A percentile compares a stretch with the other conserved stretches of the same genome.
These are phyloP conservation scores for Thermochaetoides thermophila DNA, from an alignment of 495 filamentous ascomycete species.

Conservation along the genomic window DNA sequence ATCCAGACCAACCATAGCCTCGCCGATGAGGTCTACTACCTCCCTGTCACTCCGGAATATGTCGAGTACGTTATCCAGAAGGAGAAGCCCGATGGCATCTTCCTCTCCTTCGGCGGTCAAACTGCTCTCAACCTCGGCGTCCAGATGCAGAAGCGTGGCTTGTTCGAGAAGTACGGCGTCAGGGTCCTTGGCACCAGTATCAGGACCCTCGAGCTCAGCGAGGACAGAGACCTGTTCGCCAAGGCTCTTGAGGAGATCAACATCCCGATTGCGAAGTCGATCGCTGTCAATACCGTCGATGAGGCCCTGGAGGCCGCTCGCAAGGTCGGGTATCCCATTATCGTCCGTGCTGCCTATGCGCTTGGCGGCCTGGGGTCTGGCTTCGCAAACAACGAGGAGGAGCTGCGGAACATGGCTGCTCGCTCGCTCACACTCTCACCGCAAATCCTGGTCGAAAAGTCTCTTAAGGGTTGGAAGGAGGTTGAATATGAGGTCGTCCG, in stretches of 20 bases:
- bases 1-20: conserved; percentile 94
- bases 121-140: conserved; percentile 93
- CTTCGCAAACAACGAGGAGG: conserved; percentile 88
- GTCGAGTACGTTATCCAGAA: conserved; percentile 93
- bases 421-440: conserved; percentile 88
- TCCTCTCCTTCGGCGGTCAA: conserved; percentile 93
- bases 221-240: conserved; percentile 90
- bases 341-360: conserved; percentile 91
- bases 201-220: conserved; percentile 83
- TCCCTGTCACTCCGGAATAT: conserved; percentile 90
- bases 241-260: conserved; percentile 81
- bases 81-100: conserved; percentile 91
- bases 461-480: conserved; percentile 99
- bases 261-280: conserved; percentile 91
- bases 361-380: conserved; percentile 91
- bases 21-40: conserved; percentile 96
- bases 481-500: conserved; percentile 98
- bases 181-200: conserved; percentile 90
- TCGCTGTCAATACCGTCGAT: conserved; percentile 79
- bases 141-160: conserved; percentile 89
- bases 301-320: conserved; percentile 79
- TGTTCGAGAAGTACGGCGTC: conserved; percentile 89
- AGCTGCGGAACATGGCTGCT: conserved; percentile 82
- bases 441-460: conserved; percentile 96
- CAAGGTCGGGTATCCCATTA: conserved; percentile 86